These are phyloP conservation scores for Polyporus tsugae DNA, from an alignment of 1,284 basidiomycete genomes.

Conservation along the genomic window DNA sequence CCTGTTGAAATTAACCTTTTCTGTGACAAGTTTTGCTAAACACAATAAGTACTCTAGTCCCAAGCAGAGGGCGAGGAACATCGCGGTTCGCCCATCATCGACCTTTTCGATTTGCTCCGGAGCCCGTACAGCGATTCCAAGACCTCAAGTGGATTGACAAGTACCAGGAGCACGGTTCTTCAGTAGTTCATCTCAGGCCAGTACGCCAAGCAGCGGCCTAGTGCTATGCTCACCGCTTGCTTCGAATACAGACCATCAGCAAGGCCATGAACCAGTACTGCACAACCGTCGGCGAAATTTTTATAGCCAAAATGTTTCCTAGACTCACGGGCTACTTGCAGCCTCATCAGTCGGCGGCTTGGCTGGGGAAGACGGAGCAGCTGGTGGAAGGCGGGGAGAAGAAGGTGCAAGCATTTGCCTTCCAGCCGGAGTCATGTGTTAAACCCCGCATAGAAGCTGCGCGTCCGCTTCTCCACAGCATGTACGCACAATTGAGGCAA, in stretches of 20 bases:
- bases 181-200: slow-evolving; percentile 85
- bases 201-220: slow-evolving; percentile 15
- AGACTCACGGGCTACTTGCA: slow-evolving; percentile 79
- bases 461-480: slow-evolving; percentile 88
- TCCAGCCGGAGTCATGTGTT: slow-evolving; percentile 92
- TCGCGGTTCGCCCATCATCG: slow-evolving; percentile 95
- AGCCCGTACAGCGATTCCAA: slow-evolving; percentile 90
- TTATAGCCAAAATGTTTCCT: slow-evolving; percentile 95
- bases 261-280: slow-evolving; percentile 95
- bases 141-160: slow-evolving; percentile 93
- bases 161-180: slow-evolving; percentile 92
- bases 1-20: neutral
- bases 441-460: slow-evolving; percentile 97
- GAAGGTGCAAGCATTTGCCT: slow-evolving; percentile 94
- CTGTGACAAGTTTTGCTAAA: neutral
- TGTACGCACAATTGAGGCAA: slow-evolving; percentile 94
- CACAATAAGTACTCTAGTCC: slow-evolving; percentile 65
- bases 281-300: slow-evolving; percentile 85
- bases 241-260: slow-evolving; percentile 76
- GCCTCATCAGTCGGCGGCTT: slow-evolving; percentile 88
- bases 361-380: slow-evolving; percentile 93
- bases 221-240: slow-evolving; percentile 6
- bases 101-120: slow-evolving; percentile 93
- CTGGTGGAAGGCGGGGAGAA: slow-evolving; percentile 83
- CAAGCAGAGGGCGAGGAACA: slow-evolving; percentile 85